These are phyloP conservation scores for Daldinia loculata DNA, from an alignment of 495 filamentous ascomycete species.

Conservation along the genomic window DNA sequence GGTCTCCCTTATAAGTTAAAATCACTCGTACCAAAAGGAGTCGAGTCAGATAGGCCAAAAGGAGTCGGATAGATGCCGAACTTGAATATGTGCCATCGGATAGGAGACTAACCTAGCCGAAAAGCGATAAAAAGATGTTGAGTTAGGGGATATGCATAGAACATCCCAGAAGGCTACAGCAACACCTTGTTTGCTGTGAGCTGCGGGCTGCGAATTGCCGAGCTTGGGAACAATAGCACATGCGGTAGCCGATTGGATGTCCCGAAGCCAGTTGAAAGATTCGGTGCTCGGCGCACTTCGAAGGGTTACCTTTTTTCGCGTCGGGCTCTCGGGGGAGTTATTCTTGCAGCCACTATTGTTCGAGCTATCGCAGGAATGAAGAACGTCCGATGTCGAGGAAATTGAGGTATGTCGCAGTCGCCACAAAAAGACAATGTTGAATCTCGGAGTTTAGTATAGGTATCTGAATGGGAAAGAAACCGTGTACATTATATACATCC, in stretches of 20 bases:
- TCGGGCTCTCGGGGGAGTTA: conserved; percentile 22
- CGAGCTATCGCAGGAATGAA: conserved; percentile 12
- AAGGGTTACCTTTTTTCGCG: conserved; percentile 5
- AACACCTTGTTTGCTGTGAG: conserved; percentile 11
- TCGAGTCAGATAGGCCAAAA: neutral
- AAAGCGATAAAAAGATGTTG: neutral
- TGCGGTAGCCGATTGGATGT: conserved; percentile 30
- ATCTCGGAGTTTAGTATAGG: neutral
- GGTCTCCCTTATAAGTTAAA: neutral
- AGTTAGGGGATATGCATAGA: conserved; percentile 15
- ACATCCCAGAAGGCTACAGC: conserved; percentile 18
- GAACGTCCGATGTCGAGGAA: neutral
- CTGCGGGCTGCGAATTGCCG: conserved; percentile 35
- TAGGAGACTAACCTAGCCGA: conserved; percentile 27
- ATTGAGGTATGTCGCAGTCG: neutral
- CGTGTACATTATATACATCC: neutral
- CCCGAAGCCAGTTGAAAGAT: conserved; percentile 13
- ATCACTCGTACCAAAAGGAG: conserved; percentile 2
- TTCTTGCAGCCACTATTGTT: neutral
- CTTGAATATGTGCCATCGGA: conserved; percentile 16
- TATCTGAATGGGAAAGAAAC: neutral
- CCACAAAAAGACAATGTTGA: neutral
- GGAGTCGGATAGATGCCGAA: conserved; percentile 30
- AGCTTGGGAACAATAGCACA: conserved; percentile 19
- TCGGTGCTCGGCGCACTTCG: conserved; percentile 29